Base-by-base conservation (phyloP, 2,329 filamentous ascomycete genomes). In the Aspergillus intermedius region DNA sequence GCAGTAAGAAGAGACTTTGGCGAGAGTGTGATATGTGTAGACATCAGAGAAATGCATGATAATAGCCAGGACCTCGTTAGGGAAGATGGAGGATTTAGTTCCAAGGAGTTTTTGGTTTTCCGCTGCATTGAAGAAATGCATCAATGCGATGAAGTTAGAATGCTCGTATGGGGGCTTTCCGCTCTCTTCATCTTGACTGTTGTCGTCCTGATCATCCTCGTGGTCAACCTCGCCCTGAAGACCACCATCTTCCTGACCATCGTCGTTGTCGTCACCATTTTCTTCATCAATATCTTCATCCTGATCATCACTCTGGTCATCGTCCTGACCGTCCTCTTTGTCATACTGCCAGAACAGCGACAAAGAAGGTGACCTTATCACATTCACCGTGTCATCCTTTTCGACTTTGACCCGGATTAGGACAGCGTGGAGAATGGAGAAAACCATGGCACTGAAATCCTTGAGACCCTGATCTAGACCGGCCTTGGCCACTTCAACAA, bases 1-100 rank as follows among this genome's bases (percentile, higher is more conserved):
- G 37, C 53, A 55, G 21, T 45, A 53, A 15, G 51, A 32, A 7
- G 53, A 57, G 17, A 48, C 28, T 28, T 35, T 51, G 21, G 46
- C 45, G 28, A 58, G 47, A 2, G 28, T 35, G 9, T 47, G 43
- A 25, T 50, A 57, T 5, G 56, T 58, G 22, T 21, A 48, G 5
- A 40, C 25, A 45, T 58, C 56, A 4, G 51, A 47, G n/a, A 45
- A 42, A 8, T 49, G 40, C 56, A 58, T 57, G 43, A 58, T 48
- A 10, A 23, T 22, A 9, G 45, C 25, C 40, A 58, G 13, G 19
- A 55, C 50, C 44, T 58, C 56, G 19, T 54, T 57, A 4, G 56
- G 53, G 17, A 58, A 32, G 1, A 43, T 22, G 12, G 17, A n/a
- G n/a, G 56, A 55, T 17, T 19, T 41, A 12, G 44, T 25, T 13